phyloP scores from a whole-genome alignment of 2,329 filamentous ascomycete species.

The Cladosporium sp. region DNA sequence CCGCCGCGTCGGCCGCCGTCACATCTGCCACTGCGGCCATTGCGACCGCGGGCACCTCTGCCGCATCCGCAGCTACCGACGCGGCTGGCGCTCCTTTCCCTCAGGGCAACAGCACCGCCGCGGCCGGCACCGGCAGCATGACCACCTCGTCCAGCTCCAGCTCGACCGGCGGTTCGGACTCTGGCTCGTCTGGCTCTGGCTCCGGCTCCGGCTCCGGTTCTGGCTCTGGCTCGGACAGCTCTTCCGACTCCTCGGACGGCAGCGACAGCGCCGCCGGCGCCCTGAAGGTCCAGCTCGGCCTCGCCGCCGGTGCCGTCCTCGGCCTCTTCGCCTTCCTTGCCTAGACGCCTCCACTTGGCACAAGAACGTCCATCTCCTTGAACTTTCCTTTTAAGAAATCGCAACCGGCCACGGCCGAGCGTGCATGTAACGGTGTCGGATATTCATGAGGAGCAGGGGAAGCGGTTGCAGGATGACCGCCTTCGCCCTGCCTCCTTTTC shows the following conservation, averaged over 20 bases:
- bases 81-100: slow-evolving; percentile 9
- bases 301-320: slow-evolving; percentile 3
- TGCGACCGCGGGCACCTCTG: neutral
- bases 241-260: neutral
- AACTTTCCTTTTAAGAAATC: neutral
- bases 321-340: slow-evolving; percentile 13
- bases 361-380: neutral
- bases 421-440: slow-evolving; percentile 5
- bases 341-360: neutral
- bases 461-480: too few relatives aligned
- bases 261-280: slow-evolving; percentile 5
- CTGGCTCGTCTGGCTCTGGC: neutral
- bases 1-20: neutral
- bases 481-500: neutral
- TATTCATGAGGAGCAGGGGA: neutral
- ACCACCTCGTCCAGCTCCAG: slow-evolving; percentile 1
- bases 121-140: neutral
- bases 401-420: neutral
- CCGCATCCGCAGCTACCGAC: neutral
- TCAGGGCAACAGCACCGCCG: slow-evolving; percentile 4
- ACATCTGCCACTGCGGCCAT: neutral
- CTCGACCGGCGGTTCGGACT: neutral
- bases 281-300: slow-evolving; percentile 4
- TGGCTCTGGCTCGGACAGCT: neutral
- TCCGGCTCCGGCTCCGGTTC: neutral